These are phyloP conservation scores for Pseudomassariella vexata DNA, from an alignment of 2,329 filamentous ascomycete genomes.

Conservation along the genomic window DNA sequence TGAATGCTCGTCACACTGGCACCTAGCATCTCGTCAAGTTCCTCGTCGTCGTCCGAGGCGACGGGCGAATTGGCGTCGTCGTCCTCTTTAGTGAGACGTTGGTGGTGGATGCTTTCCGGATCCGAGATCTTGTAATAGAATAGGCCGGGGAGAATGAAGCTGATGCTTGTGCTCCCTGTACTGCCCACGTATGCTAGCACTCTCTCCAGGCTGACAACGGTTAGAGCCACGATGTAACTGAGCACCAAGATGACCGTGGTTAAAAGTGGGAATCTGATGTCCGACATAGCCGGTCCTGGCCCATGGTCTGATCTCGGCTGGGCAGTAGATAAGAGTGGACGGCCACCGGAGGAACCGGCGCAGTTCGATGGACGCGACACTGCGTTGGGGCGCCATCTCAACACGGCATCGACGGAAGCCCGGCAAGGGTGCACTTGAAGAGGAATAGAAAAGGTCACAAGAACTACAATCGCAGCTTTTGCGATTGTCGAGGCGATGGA, in stretches of 20 bases:
- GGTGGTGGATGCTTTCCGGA: conserved; percentile 80
- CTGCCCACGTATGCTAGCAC: conserved; percentile 93
- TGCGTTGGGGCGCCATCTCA: conserved; percentile 75
- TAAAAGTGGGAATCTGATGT: conserved; percentile 81
- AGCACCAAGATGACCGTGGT: conserved; percentile 80
- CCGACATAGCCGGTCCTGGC: conserved; percentile 64
- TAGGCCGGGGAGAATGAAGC: conserved; percentile 89
- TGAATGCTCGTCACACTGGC: conserved; percentile 33
- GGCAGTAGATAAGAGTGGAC: conserved; percentile 35
- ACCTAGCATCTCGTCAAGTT: conserved; percentile 33
- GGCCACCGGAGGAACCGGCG: conserved; percentile 33
- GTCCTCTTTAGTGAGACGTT: conserved; percentile 82
- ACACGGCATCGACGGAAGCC: conserved; percentile 89
- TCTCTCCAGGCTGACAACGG: conserved; percentile 80
- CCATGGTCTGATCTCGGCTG: conserved; percentile 44
- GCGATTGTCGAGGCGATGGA: conserved; percentile 84
- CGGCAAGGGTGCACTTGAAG: conserved; percentile 94
- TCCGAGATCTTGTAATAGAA: conserved; percentile 99
- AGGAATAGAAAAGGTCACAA: conserved; percentile 95
- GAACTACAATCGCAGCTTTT: conserved; percentile 88
- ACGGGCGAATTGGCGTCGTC: conserved; percentile 66
- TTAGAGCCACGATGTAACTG: conserved; percentile 85
- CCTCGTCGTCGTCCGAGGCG: conserved; percentile 40
- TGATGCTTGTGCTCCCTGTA: conserved; percentile 91
- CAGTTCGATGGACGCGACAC: conserved; percentile 28